These are phyloP conservation scores for Groenewaldozyma auringiensis DNA, from an alignment of 1,139 yeast species.

Conservation along the genomic window DNA sequence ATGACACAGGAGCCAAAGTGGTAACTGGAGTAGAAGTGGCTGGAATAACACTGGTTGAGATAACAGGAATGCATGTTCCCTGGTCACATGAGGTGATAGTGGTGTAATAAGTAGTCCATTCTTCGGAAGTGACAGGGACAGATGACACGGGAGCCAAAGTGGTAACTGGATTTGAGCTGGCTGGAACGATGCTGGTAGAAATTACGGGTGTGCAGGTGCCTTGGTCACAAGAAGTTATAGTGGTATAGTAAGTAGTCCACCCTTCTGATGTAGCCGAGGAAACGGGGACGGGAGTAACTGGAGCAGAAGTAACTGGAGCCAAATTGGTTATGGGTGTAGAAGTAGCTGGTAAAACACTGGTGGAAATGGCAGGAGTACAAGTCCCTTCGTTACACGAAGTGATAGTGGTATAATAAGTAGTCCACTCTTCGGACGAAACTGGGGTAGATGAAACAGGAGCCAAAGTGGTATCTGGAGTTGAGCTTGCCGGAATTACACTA, in stretches of 20 bases:
- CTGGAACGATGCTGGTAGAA: neutral
- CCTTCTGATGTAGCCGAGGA: neutral
- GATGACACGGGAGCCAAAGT: neutral
- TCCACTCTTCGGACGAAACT: neutral
- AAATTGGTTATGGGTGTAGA: neutral
- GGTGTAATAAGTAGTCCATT: neutral
- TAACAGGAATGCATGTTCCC: neutral
- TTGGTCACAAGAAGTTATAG: neutral
- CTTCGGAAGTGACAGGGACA: neutral
- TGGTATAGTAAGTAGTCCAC: neutral
- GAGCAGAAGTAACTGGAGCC: neutral
- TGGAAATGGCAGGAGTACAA: too few relatives aligned
- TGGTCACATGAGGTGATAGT: neutral
- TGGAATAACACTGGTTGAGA: neutral
- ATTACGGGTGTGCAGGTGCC: neutral
- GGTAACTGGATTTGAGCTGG: too few relatives aligned
- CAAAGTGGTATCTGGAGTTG: neutral
- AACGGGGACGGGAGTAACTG: constrained; percentile 1
- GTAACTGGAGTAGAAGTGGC: neutral
- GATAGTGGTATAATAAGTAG: neutral
- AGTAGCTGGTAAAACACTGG: neutral
- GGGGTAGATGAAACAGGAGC: neutral
- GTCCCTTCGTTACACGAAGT: neutral
- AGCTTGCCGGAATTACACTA: neutral
- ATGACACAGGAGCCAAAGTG: neutral